Evolutionary conservation across 345 rosid species (phyloP).

Genomic region (Chamaenerion angustifolium): DNA sequence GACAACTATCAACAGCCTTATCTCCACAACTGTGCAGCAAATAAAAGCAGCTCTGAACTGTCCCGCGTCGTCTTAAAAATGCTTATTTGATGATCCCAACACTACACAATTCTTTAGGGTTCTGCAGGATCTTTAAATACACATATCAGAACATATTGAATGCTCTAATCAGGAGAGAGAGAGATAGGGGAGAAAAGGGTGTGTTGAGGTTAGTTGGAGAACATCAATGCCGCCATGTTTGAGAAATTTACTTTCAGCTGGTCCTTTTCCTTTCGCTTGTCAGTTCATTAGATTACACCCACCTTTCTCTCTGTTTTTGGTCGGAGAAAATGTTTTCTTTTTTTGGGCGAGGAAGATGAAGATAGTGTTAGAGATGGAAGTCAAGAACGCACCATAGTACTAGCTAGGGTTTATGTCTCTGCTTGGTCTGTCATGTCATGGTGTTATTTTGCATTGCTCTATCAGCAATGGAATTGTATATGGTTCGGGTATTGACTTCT

Average conservation of each 20-base stretch:
- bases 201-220: slow-evolving; percentile 5
- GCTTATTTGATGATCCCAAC: no score
- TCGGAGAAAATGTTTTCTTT: no score
- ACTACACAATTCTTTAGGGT: slow-evolving; percentile 1
- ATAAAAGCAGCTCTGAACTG: slow-evolving; percentile 83
- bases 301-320: neutral
- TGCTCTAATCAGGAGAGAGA: no score
- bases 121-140: slow-evolving; percentile 25
- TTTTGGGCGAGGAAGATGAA: no score
- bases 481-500: slow-evolving; percentile 17
- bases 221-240: slow-evolving; percentile 5
- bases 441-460: neutral
- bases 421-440: neutral
- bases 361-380: neutral
- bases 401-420: neutral
- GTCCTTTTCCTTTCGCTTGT: no score
- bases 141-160: slow-evolving; percentile 13
- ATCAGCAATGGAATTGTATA: slow-evolving; percentile 5
- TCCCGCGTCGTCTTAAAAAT: slow-evolving; percentile 15
- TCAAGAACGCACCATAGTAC: slow-evolving; percentile 14
- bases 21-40: slow-evolving; percentile 77
- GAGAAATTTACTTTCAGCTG: neutral
- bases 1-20: slow-evolving; percentile 75
- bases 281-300: neutral
- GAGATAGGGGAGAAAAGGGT: no score